These are phyloP conservation scores for Cucumis melo DNA, from an alignment of 306 rosid genomes.

Conservation along the genomic window DNA sequence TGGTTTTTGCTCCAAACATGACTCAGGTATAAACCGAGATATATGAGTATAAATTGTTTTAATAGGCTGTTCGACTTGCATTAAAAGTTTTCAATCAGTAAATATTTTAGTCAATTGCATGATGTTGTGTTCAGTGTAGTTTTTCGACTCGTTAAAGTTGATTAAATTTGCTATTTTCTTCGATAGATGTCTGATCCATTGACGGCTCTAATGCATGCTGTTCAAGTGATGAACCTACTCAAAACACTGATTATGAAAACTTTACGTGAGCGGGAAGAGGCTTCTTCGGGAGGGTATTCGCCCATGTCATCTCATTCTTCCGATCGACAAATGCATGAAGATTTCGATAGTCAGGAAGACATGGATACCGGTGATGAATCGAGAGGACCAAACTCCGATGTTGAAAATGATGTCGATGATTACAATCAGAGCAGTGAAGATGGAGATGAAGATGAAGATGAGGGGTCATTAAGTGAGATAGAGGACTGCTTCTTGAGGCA, in stretches of 20 bases:
- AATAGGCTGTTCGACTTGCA: neutral
- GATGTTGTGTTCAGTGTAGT: neutral
- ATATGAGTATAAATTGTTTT: neutral
- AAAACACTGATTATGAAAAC: slow-evolving; percentile 73
- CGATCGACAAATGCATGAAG: slow-evolving; percentile 42
- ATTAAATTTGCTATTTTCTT: slow-evolving; percentile 12
- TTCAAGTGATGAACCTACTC: slow-evolving; percentile 96
- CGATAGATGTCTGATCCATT: slow-evolving; percentile 95
- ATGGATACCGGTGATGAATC: slow-evolving; percentile 55
- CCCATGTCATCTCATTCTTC: slow-evolving; percentile 68
- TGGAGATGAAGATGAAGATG: slow-evolving; percentile 40
- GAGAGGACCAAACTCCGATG: slow-evolving; percentile 32
- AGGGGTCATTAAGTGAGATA: slow-evolving; percentile 32
- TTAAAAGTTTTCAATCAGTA: neutral
- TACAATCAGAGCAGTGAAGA: slow-evolving; percentile 42
- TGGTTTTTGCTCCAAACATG: slow-evolving; percentile 99
- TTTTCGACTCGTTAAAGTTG: neutral
- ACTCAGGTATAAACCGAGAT: slow-evolving; percentile 43
- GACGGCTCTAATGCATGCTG: slow-evolving; percentile 97
- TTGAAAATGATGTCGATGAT: slow-evolving; percentile 24
- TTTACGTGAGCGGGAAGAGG: slow-evolving; percentile 65
- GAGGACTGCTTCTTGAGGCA: slow-evolving; percentile 59
- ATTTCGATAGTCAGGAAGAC: slow-evolving; percentile 54
- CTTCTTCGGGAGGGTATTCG: slow-evolving; percentile 45
- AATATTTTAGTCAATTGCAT: neutral